A percentile compares a stretch with the other conserved stretches of the same genome.
These are phyloP conservation scores for Aspergillus sojae DNA, from an alignment of 2,329 filamentous ascomycete species.

Conservation along the genomic window DNA sequence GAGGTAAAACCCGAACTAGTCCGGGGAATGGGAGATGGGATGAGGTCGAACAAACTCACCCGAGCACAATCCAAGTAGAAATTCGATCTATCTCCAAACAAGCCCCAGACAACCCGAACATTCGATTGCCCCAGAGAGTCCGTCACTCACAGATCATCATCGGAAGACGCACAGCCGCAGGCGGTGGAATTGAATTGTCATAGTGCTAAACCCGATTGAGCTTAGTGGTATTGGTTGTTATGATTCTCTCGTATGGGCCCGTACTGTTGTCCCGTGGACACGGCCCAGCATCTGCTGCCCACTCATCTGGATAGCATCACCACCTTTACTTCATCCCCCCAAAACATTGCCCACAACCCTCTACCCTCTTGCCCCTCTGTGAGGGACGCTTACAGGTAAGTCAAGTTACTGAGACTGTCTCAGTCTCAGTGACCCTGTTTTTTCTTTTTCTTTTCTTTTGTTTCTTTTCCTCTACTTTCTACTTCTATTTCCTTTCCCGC, in stretches of 20 bases:
- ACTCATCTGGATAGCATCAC: conserved; percentile 10
- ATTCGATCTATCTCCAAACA: conserved; percentile 6
- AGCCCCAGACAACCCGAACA: not conserved
- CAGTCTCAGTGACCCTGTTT: not conserved
- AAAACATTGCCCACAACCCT: conserved; percentile 11
- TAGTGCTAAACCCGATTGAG: not conserved
- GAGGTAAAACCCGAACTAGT: not conserved
- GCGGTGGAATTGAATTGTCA: conserved; percentile 8
- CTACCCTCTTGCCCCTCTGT: conserved; percentile 21
- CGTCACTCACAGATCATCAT: conserved; percentile 9
- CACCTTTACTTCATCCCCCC: conserved; percentile 11
- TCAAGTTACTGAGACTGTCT: conserved; percentile 12
- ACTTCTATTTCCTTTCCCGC: conserved; percentile 7
- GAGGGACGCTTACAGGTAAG: conserved; percentile 27
- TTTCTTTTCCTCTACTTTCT: conserved; percentile 2
- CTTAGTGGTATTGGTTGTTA: conserved; percentile 5
- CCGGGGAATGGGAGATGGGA: not conserved
- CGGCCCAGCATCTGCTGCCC: conserved; percentile 7
- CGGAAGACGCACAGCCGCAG: conserved; percentile 15
- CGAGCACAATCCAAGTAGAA: conserved; percentile 5
- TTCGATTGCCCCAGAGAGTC: conserved; percentile 6
- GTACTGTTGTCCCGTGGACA: conserved; percentile 17
- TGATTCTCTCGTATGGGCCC: conserved; percentile 2
- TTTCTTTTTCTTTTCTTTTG: conserved; percentile 9
- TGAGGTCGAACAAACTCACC: conserved; percentile 4